phyloP scores from a whole-genome alignment of 164 flowering plant genomes.

The Cinnamomum micranthum region DNA sequence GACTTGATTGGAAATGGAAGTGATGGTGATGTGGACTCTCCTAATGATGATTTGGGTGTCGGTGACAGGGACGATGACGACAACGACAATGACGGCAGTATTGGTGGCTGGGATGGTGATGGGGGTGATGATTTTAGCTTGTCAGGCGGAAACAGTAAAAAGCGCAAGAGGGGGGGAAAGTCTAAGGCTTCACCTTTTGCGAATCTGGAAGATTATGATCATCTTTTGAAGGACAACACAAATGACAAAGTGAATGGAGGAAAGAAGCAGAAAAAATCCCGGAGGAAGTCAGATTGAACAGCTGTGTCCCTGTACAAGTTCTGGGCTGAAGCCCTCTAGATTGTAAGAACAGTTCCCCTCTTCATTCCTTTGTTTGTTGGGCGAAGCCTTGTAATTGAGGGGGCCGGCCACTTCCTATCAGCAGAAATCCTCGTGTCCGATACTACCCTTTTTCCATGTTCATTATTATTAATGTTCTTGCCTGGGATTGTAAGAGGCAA shows the following conservation, averaged over 20 bases:
- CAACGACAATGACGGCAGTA: constrained; percentile 31
- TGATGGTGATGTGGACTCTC: constrained; percentile 52
- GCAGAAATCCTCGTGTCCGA: no score
- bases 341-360: no score
- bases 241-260: constrained; percentile 15
- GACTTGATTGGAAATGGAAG: constrained; percentile 65
- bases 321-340: no score
- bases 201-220: constrained; percentile 79
- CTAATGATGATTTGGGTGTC: constrained; percentile 27
- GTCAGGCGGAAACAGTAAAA: constrained; percentile 31
- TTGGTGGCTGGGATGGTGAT: constrained; percentile 2
- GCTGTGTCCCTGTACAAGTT: no score
- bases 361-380: no score
- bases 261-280: constrained; percentile 15
- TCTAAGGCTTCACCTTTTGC: constrained; percentile 75
- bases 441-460: no score
- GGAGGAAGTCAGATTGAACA: neutral
- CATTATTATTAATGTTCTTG: no score
- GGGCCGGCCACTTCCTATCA: no score
- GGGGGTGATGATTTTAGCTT: constrained; percentile 8
- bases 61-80: constrained; percentile 16
- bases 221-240: constrained; percentile 31
- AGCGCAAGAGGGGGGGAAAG: constrained; percentile 35
- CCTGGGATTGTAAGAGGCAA: no score
- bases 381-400: no score